Base-by-base conservation (phyloP, 495 filamentous ascomycete species). In the Lasiosphaeris hirsuta region DNA sequence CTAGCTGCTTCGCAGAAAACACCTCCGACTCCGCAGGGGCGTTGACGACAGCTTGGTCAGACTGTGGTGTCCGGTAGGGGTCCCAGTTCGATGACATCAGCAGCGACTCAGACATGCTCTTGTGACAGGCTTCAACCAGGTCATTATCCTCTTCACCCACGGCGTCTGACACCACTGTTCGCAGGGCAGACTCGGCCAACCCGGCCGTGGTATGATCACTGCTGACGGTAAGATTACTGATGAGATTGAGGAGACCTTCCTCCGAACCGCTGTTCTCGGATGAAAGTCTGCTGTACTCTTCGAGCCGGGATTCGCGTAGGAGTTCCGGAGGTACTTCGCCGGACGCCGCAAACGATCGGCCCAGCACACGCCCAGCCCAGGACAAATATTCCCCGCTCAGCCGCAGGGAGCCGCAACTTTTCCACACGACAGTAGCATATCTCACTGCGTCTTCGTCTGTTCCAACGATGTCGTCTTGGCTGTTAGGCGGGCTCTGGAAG, bases 331-430 rank as follows among this genome's bases (percentile, higher is more conserved):
- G 80, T 17, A 89, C 79, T 56, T 82, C 73, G 14, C 90, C 90
- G 47, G 84, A 88, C 4, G 87, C 80, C 43, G 88, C 85, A 72
- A 92, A 97, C 0, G 90, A 86, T 62, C 90, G 82, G 15, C 94
- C 94, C 18, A 98, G 77, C 13, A 92, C 87, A 51, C 85, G 81
- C 7, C 87, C 91, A 39, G 88, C 88, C 94, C 94, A 98, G 4
- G 89, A 71, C 10, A 88, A 72, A 67, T 94, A 97, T 17, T 84
- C 80, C 30, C 77, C 73, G 42, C 86, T 86, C 34, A 86, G 77
- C 9, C 76, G 71, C 39, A 78, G 73, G 19, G 78, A 75, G 55
- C 84, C 80, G 61, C 90, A 87, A 18, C 85, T 90, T 61, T 87
- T 83, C 83, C 86, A 92, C 2, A 96, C 75, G 34, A 84, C 79